Base-by-base conservation (phyloP, 2,329 filamentous ascomycete genomes). In the Sporothrix euskadiensis region DNA sequence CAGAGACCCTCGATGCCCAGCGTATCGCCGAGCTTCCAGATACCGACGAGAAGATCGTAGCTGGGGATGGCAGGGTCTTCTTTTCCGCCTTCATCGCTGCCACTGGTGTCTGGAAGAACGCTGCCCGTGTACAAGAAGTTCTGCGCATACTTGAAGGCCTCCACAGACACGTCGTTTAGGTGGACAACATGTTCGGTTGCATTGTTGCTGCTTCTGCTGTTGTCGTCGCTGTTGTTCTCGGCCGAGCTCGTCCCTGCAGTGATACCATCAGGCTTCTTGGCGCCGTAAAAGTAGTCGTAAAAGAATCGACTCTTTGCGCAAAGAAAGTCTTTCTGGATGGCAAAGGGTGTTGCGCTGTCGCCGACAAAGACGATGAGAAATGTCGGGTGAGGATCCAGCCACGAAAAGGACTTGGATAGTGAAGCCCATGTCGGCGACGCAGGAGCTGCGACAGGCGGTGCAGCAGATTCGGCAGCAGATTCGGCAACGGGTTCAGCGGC, bases 321-420 rank as follows among this genome's bases (percentile, higher is more conserved):
- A 32, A 90, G 81, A 72, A 89, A 88, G 78, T 89, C 85, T 74
- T 87, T 88, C 74, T 89, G 88, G 14, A 90, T 84, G 12, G 85
- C 87, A 76, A 89, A 90, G 0, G 87, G 87, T 16, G 79, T 79
- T 77, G 88, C 84, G 0, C 87, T 82, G 2, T 82, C 80, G 0
- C 88, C 88, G 39, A 88, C 84, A 1, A 89, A 79, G 63, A 88
- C 79, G 22, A 89, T 85, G 59, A 87, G 85, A 75, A 89, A 88
- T 9, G 84, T 82, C 0, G 87, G 84, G 76, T 89, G 88, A 0
- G 87, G 35, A 35, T 35, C 2, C 79, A 81, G 77, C 79, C 79
- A 80, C 8, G 78, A 80, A 63, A 80, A 81, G 4, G 54, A 71
- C 30, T 74, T 74, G 10, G 52, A 49, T 49, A 49, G 14, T 16